Conservation (phyloP, 345 rosid species). For the Psidium friedrichsthalianum region DNA sequence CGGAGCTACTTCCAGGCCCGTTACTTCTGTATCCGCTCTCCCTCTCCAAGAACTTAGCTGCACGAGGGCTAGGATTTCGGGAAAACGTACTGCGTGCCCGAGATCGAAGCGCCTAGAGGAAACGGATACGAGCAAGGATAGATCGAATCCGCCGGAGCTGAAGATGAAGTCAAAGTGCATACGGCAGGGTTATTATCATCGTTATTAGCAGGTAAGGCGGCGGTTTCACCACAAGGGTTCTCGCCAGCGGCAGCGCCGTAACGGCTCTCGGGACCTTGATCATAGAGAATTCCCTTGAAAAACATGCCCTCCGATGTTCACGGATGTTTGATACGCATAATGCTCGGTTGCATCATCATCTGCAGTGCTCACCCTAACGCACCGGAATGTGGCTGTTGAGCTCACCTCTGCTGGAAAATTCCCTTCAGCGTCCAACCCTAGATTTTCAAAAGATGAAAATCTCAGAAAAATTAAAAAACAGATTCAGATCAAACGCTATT, state of each 20-base stretch:
- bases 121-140: conserved; percentile 16
- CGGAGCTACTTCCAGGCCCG: neutral
- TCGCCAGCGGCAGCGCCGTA: conserved; percentile 1
- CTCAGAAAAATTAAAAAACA: neutral
- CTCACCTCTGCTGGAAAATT: conserved; percentile 33
- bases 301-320: conserved; percentile 35
- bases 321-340: conserved; percentile 34
- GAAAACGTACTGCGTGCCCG: conserved; percentile 27
- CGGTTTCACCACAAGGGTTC: conserved; percentile 1
- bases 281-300: conserved; percentile 49
- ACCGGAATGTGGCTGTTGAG: conserved; percentile 25
- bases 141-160: neutral
- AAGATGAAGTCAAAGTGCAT: neutral
- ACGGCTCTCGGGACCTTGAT: conserved; percentile 35
- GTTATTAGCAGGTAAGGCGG: neutral
- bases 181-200: neutral
- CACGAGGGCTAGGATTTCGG: neutral
- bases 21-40: neutral
- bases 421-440: conserved; percentile 21
- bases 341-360: conserved; percentile 25
- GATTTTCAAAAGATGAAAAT: neutral
- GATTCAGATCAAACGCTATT: neutral
- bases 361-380: conserved; percentile 29
- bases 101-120: conserved; percentile 17
- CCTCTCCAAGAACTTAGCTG: neutral